Base-by-base conservation (phyloP, 1,284 basidiomycete genomes). In the Austroboletus olivaceoglutinosus region DNA sequence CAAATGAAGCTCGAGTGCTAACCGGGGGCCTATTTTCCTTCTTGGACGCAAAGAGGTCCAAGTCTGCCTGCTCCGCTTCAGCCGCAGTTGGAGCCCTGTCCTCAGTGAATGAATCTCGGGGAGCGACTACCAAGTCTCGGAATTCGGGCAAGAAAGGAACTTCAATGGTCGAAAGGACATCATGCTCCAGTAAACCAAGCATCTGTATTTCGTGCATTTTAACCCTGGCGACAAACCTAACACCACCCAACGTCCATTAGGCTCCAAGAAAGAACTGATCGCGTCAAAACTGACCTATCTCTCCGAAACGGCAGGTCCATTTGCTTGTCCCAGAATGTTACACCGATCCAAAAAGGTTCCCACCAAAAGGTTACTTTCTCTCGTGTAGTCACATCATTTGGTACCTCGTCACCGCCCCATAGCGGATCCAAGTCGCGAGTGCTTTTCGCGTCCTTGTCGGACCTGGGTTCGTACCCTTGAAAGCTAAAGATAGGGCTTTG, bases 181-280 rank as follows among this genome's bases (percentile, higher is more conserved):
- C 93, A 63, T 95, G 89, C 59, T 93, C 92, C 43, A 96, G 75
- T 10, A 95, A 75, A 5, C 93, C 93, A 9, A 96, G 78, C 89
- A 92, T 94, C 64, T 96, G 89, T 41, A 96, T 93, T 64, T 95
- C 89, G 60, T 92, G 89, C 91, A 97, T 95, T 70, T 91, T 92
- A 34, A 90, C 92, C 38, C 93, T 83, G 3, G 92, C 86, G 23
- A 97, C 77, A 64, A 97, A 98, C 57, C 89, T 91, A 55, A 22
- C 40, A 43, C 15, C 33, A 47, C 27, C 9, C 38, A 27, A 27
- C 39, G 23, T 54, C 44, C 53, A 38, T 30, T 21, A 22, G 38
- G 16, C 41, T 31, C 15, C 11, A 2, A 46, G 16, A 15, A 37
- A 52, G 19, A 4, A 38, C 27, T n/a, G 34, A 48, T 23, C 41